Percentiles rank a stretch among this genome's conserved stretches.
phyloP scores from a whole-genome alignment of 805 yeast genomes.

The Zygosaccharomyces bisporus region DNA sequence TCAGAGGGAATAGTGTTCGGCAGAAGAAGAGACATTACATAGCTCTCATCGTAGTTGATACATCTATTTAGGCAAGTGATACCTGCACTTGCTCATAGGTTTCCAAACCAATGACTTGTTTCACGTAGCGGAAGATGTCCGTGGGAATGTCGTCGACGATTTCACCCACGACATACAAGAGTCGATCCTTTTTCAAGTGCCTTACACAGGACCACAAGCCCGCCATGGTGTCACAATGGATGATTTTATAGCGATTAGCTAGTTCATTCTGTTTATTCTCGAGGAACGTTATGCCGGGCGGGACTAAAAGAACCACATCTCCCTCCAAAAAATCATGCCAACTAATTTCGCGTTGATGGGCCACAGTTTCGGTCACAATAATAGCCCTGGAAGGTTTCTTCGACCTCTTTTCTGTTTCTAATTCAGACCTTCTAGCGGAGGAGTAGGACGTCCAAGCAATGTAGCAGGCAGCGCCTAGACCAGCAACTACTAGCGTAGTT shows the following conservation, averaged over 20 bases:
- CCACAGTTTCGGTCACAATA: constrained; percentile 20
- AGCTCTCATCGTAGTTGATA: neutral
- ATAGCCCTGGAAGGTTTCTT: constrained; percentile 16
- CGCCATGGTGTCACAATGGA: constrained; percentile 44
- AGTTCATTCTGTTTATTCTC: constrained; percentile 22
- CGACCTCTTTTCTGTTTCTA: constrained; percentile 2
- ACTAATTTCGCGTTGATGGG: constrained; percentile 9
- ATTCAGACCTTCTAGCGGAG: neutral
- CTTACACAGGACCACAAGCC: constrained; percentile 56
- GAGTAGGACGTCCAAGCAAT: constrained; percentile 4
- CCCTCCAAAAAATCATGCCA: constrained; percentile 22
- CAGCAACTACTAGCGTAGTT: constrained; percentile 14
- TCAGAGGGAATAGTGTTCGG: constrained; percentile 55
- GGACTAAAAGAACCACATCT: constrained; percentile 37
- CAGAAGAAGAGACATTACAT: constrained; percentile 44
- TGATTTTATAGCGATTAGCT: constrained; percentile 33
- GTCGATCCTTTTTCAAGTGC: constrained; percentile 42
- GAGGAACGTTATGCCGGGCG: constrained; percentile 28
- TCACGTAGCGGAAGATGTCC: constrained; percentile 32
- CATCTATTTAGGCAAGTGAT: neutral
- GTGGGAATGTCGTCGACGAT: constrained; percentile 28
- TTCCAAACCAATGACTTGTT: constrained; percentile 22
- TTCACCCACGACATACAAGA: constrained; percentile 32
- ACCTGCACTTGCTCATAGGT: constrained; percentile 1
- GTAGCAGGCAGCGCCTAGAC: constrained; percentile 12